phyloP scores from a whole-genome alignment of 805 yeast species.

The Alloascoidea hylecoeti region DNA sequence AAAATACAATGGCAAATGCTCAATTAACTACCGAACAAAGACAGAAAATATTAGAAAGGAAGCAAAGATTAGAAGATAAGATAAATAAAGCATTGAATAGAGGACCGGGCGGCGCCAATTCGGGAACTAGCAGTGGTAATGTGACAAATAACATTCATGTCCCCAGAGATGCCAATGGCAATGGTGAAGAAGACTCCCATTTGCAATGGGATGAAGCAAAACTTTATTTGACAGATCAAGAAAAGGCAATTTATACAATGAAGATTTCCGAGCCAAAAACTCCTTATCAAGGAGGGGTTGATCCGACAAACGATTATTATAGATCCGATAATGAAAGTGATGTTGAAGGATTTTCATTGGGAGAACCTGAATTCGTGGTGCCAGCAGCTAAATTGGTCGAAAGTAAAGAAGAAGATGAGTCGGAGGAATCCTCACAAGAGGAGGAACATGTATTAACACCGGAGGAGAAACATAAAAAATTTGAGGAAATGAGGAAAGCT shows the following conservation, averaged over 20 bases:
- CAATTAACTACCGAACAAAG: constrained; percentile 19
- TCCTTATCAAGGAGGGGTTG: constrained; percentile 84
- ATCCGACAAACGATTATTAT: constrained; percentile 64
- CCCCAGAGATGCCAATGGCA: constrained; percentile 9
- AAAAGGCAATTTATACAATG: constrained; percentile 51
- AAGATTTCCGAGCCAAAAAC: constrained; percentile 92
- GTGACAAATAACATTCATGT: constrained; percentile 4
- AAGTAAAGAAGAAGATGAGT: constrained; percentile 23
- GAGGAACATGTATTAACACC: constrained; percentile 26
- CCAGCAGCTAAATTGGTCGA: constrained; percentile 15
- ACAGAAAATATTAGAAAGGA: constrained; percentile 6
- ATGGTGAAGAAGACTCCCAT: constrained; percentile 23
- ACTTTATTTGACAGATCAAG: constrained; percentile 58
- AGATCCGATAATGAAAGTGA: constrained; percentile 51
- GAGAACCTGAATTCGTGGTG: constrained; percentile 35
- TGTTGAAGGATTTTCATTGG: constrained; percentile 35
- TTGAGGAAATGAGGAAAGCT: constrained; percentile 66
- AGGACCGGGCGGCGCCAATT: constrained; percentile 6
- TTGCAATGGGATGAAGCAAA: constrained; percentile 82
- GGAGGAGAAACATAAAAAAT: constrained; percentile 49
- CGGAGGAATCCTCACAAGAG: constrained; percentile 22
- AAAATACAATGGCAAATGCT: constrained; percentile 69
- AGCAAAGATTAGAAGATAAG: constrained; percentile 13
- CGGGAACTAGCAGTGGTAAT: constrained; percentile 4
- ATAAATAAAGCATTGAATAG: too few relatives aligned